Evolutionary conservation across 2,329 filamentous ascomycete species (phyloP).

Genomic region (Fusarium miscanthi): DNA sequence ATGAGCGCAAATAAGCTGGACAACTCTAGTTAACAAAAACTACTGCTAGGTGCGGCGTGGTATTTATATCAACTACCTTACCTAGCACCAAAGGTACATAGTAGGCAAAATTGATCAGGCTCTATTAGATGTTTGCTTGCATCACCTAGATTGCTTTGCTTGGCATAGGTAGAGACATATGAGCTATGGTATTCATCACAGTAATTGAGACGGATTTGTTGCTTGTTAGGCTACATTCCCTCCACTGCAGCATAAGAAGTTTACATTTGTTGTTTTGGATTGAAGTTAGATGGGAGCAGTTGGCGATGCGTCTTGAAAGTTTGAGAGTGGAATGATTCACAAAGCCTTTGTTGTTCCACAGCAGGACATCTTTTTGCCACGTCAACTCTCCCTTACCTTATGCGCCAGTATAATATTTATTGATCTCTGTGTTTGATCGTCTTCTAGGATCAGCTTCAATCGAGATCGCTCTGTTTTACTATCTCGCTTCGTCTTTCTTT

Average conservation of each 20-base stretch:
- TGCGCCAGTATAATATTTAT: neutral
- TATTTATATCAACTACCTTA: neutral
- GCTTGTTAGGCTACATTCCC: neutral
- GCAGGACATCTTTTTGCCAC: neutral
- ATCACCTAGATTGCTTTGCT: neutral
- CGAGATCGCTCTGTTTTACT: conserved; percentile 17
- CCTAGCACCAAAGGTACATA: neutral
- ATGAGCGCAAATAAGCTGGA: neutral
- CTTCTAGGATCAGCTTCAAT: conserved; percentile 20
- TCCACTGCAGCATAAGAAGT: neutral
- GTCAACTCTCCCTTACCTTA: neutral
- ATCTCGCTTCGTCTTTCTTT: conserved; percentile 13
- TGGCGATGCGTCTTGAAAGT: neutral
- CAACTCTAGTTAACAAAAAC: neutral
- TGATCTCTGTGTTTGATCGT: conserved; percentile 28
- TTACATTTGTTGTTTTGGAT: neutral
- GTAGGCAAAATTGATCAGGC: neutral
- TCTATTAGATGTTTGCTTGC: neutral
- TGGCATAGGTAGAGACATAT: conserved; percentile 1
- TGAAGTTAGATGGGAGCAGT: neutral
- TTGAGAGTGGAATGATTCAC: conserved; percentile 24
- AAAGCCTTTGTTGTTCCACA: conserved; percentile 7
- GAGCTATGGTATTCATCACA: conserved; percentile 6
- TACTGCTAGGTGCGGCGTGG: neutral
- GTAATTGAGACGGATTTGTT: neutral